Percentiles rank a stretch among this genome's conserved stretches.
Evolutionary conservation across 169 alveolate genomes (phyloP).

Genomic region (Neospora caninum): DNA sequence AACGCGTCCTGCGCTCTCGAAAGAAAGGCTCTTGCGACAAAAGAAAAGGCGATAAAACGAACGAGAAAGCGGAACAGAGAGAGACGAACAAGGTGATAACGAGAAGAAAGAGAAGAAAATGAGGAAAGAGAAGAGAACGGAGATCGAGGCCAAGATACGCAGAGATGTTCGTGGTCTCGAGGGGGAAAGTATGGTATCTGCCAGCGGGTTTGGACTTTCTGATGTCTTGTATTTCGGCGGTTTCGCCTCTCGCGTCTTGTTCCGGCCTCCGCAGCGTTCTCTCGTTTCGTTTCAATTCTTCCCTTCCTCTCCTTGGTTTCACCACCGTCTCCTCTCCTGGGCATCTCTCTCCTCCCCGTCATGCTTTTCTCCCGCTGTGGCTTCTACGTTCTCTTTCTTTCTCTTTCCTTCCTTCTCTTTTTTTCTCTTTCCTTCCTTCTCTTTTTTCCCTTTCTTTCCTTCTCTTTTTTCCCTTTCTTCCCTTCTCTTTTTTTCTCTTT

Average conservation of each 20-base stretch:
- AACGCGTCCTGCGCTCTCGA: slow-evolving; percentile 3
- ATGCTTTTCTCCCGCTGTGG: neutral
- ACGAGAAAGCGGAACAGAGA: neutral
- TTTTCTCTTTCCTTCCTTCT: neutral
- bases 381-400: neutral
- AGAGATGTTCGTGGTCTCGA: neutral
- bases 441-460: neutral
- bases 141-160: neutral
- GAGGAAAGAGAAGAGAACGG: neutral
- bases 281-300: neutral
- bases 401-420: neutral
- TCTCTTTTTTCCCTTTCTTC: neutral
- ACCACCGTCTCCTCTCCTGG: neutral
- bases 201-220: neutral
- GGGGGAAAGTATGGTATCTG: neutral
- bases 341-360: neutral
- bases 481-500: neutral
- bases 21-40: neutral
- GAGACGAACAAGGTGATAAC: neutral
- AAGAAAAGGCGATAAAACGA: neutral
- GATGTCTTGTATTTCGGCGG: neutral
- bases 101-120: neutral
- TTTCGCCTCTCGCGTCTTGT: neutral
- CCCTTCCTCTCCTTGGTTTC: neutral
- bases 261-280: neutral